phyloP scores from a whole-genome alignment of 129 eudicot genomes.

The Calendula officinalis region DNA sequence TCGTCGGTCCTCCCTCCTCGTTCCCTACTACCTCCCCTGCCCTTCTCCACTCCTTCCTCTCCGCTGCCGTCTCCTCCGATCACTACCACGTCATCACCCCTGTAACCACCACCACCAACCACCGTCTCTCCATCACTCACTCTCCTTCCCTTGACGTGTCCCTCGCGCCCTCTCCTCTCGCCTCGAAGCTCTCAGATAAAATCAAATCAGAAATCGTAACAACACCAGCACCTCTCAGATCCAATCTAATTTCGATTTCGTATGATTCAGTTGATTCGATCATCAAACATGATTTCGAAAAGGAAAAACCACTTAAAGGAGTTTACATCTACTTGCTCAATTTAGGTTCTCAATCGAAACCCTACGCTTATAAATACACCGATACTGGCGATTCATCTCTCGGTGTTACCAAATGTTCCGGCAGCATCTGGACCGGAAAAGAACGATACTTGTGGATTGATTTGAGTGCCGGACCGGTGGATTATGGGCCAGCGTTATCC shows the following conservation, averaged over 20 bases:
- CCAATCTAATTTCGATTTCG: constrained; percentile 45
- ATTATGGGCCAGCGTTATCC: constrained; percentile 86
- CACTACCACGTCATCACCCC: constrained; percentile 76
- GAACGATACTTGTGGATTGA: constrained; percentile 88
- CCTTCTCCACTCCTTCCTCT: constrained; percentile 36
- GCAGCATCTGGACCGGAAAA: constrained; percentile 68
- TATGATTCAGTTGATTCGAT: constrained; percentile 43
- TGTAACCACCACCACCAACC: constrained; percentile 24
- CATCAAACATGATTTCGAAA: constrained; percentile 47
- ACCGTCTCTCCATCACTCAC: constrained; percentile 53
- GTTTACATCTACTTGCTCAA: constrained; percentile 57
- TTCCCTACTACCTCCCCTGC: background rate
- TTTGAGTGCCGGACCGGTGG: constrained; percentile 92
- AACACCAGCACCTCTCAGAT: constrained; percentile 54
- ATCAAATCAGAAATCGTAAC: constrained; percentile 39
- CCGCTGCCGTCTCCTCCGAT: constrained; percentile 73
- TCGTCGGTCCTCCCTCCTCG: constrained; percentile 66
- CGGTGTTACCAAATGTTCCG: constrained; percentile 62
- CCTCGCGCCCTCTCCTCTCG: constrained; percentile 51
- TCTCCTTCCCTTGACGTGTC: constrained; percentile 52
- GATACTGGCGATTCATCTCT: constrained; percentile 57
- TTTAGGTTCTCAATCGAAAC: constrained; percentile 57
- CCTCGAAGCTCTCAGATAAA: constrained; percentile 30
- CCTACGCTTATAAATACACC: constrained; percentile 66
- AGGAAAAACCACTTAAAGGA: constrained; percentile 37